Evolutionary conservation across 352 stramenopile genomes (phyloP), one percentile per base, ranked within the genome.

Genomic region (Globisporangium emineosum): DNA sequence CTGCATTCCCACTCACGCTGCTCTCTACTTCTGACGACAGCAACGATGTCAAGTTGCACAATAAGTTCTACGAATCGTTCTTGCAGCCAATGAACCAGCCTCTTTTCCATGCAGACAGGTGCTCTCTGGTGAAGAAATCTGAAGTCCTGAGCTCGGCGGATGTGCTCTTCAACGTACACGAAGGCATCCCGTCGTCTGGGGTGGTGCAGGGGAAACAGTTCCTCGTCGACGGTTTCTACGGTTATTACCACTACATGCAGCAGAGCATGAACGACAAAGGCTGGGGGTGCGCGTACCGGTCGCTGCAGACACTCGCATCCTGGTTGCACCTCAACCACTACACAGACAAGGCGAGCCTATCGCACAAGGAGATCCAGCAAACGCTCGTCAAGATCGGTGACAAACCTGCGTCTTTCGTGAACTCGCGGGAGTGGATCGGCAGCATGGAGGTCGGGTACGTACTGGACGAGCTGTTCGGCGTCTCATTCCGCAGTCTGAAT

Each of bases 201-300:
- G 57, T 83, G 10, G 61, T 68, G 13, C 59, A 78, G 6, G 65
- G 75, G 55, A 67, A 76, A n/a, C 64, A 81, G 40, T 66, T 64
- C 55, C 43, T 95, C 6, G 85, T 96, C 17, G 67, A 86, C 21
- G 89, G 88, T 10, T 78, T 81, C 53, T 95, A 94, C 64, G 79
- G 76, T 15, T 97, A 94, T 69, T 96, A 89, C 60, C 89, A 97
- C 64, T 96, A 97, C 72, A 66, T 90, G 64, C 80, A 92, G 49
- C 80, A 97, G 32, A 62, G 63, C 55, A 68, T 86, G 58, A 87
- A 94, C 37, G 89, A 97, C 67, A 91, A 91, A 79, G 89, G 88
- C 45, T 97, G 89, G 89, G 89, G 89, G 49, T 97, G 89, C 53
- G 88, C 89, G 27, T 97, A 97, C 59, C 76, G 88, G 5, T 94